Evolutionary conservation across 345 rosid species (phyloP).

Genomic region (Ricinus communis): DNA sequence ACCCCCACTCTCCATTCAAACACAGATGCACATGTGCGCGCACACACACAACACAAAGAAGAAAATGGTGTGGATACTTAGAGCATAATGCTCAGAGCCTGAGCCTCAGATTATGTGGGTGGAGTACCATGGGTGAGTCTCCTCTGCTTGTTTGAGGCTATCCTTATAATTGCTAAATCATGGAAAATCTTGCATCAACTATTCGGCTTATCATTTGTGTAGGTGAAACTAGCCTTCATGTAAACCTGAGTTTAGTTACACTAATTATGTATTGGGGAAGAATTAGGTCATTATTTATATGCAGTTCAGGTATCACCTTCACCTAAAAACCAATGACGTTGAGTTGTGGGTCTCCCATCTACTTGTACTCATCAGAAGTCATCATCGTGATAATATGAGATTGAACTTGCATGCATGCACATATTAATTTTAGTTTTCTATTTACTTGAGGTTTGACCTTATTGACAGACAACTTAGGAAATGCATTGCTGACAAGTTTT

Average conservation of each 20-base stretch:
- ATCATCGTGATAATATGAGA: neutral
- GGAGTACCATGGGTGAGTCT: neutral
- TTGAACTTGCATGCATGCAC: neutral
- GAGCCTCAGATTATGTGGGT: neutral
- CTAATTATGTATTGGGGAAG: neutral
- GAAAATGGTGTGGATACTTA: neutral
- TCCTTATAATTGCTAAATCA: neutral
- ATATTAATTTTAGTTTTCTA: neutral
- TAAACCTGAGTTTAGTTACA: neutral
- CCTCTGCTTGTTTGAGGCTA: neutral
- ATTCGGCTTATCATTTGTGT: neutral
- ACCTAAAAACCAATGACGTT: neutral
- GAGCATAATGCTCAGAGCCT: neutral
- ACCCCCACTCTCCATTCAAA: neutral
- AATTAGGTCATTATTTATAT: neutral
- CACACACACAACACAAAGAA: no score
- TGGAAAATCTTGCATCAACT: neutral
- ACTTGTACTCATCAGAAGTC: neutral
- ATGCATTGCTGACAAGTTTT: constrained; percentile 70
- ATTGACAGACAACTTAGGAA: constrained; percentile 67
- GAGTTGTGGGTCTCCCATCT: neutral
- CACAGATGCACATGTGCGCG: neutral
- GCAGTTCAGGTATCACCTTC: neutral
- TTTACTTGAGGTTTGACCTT: constrained; percentile 16
- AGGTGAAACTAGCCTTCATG: neutral